Percentiles rank a stretch among this genome's conserved stretches.
Conservation (phyloP, 202 grass and related monocot genomes). For the Alloteropsis angusta region DNA sequence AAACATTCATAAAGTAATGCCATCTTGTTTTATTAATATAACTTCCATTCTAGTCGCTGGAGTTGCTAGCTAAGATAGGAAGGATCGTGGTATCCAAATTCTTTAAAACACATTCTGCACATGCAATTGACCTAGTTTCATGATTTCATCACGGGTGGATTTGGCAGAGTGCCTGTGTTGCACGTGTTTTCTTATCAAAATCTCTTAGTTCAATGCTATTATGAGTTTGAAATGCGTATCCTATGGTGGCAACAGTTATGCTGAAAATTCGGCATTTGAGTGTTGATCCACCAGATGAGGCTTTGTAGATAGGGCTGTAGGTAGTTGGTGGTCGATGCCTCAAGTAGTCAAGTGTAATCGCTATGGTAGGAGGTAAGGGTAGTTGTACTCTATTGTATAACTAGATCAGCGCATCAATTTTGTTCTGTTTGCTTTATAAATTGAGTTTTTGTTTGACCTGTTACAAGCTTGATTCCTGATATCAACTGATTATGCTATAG, state of each 20-base stretch:
- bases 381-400: not conserved
- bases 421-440: slow-evolving; percentile 1
- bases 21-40: not conserved
- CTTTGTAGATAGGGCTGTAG: not conserved
- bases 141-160: not conserved
- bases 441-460: not conserved
- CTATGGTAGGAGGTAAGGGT: not conserved
- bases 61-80: not conserved
- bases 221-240: slow-evolving; percentile 1
- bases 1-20: not conserved
- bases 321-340: not conserved
- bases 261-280: not conserved
- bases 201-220: slow-evolving; percentile 1
- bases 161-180: not conserved
- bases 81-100: not conserved
- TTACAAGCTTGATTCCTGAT: not conserved
- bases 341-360: not conserved
- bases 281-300: not conserved
- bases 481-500: not conserved
- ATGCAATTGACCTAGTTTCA: not conserved
- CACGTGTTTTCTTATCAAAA: not conserved
- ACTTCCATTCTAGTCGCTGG: not conserved
- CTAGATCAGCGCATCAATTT: not conserved
- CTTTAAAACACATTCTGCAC: not conserved
- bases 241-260: not conserved